Evolutionary conservation across 1,139 yeast genomes (phyloP), one percentile per base, ranked within the genome.

Genomic region (Yarrowia galli): DNA sequence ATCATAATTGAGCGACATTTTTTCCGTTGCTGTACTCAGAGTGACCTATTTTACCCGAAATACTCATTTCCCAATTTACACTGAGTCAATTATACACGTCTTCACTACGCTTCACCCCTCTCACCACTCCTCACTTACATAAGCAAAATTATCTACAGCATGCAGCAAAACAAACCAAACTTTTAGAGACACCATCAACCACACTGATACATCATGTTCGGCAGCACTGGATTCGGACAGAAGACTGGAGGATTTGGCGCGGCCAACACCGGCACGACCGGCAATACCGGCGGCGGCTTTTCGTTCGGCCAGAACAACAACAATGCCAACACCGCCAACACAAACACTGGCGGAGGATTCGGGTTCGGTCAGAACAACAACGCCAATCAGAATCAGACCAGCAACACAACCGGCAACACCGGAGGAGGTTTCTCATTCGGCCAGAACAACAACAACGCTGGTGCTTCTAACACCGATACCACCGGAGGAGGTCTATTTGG

Each of bases 221-320:
- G 64, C 18, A 56, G 20, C 64, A 43, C 51, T n/a, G 42, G 54
- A 48, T 63, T 38, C 54, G 28, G 60, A 20, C 64, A 58, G 16
- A 58, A 58, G 51, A 51, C 64, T 20, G 51, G 58, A 35, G 69
- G 69, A 1, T 58, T 68, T 36, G 67, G 66, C 16, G 49, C 67
- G 38, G 53, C 67, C 35, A 65, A 45, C 43, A 49, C 71, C 20
- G 69, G 65, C 54, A 67, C 65, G 22, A 53, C 49, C 25, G 70
- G 67, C 32, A 63, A n/a, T 16, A 36, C 66, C 28, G 32, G 53
- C 12, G 65, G 65, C 16, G 15, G 46, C 28, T 67, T 65, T 32
- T 36, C 65, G n/a, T 67, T 69, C 25, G 70, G 71, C 49, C 66
- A 76, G 71, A 70, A 74, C 69, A 69, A 72, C 71, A 70, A 74